Evolutionary conservation across 2,329 filamentous ascomycete genomes (phyloP).

Genomic region (Calonectria crousiana): DNA sequence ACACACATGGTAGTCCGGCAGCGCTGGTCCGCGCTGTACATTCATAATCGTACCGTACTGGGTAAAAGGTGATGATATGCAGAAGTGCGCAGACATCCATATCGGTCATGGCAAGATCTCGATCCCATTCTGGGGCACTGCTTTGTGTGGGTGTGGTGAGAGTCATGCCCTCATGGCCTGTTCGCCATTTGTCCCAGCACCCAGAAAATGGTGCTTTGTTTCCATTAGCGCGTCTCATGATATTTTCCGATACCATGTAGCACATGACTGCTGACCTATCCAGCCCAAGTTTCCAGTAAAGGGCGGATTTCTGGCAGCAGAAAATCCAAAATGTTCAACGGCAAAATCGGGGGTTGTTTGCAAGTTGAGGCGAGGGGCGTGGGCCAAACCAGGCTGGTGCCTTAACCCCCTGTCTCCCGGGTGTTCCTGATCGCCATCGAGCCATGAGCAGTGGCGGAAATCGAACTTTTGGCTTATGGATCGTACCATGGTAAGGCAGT

Average conservation of each 20-base stretch:
- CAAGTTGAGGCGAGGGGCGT: constrained; percentile 26
- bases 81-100: constrained; percentile 8
- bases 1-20: neutral
- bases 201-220: neutral
- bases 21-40: neutral
- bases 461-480: constrained; percentile 48
- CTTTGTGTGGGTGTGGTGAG: constrained; percentile 28
- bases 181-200: constrained; percentile 29
- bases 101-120: constrained; percentile 39
- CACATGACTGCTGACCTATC: neutral
- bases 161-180: constrained; percentile 25
- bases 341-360: constrained; percentile 35
- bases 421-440: constrained; percentile 44
- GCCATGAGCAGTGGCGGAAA: constrained; percentile 43
- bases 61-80: constrained; percentile 10
- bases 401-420: constrained; percentile 33
- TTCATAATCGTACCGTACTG: neutral
- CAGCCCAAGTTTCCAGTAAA: too few species aligned
- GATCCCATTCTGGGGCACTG: constrained; percentile 41
- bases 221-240: neutral
- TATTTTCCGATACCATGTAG: neutral
- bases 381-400: constrained; percentile 27
- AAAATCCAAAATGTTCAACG: constrained; percentile 32
- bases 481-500: constrained; percentile 39
- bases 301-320: neutral